These are phyloP conservation scores for Chloris gayana DNA, from an alignment of 176 grass and related monocot species.

Conservation along the genomic window DNA sequence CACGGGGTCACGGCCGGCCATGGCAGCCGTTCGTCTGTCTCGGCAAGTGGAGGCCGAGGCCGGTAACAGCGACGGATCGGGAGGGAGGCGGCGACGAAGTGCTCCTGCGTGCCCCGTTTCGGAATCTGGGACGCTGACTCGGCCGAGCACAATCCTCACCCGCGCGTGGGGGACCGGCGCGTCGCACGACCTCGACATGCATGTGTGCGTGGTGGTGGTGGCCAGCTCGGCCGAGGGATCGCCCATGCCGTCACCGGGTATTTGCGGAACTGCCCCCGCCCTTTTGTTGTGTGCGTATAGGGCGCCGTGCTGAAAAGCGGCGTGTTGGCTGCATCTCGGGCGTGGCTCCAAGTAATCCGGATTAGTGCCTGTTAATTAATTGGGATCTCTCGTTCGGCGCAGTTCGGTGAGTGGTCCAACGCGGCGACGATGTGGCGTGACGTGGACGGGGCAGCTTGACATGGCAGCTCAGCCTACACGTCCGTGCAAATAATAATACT, in stretches of 20 bases:
- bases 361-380: background rate
- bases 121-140: conserved; percentile 2
- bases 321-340: background rate
- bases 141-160: background rate
- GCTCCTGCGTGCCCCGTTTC: background rate
- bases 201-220: background rate
- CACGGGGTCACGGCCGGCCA: background rate
- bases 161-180: conserved; percentile 4
- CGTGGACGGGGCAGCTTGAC: background rate
- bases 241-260: conserved; percentile 29
- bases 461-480: background rate
- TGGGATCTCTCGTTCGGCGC: background rate
- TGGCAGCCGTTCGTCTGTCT: background rate
- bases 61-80: background rate
- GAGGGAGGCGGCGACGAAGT: background rate
- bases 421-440: background rate
- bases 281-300: background rate
- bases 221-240: background rate
- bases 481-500: background rate
- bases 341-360: background rate
- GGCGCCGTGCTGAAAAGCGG: background rate
- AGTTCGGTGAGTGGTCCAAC: background rate
- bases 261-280: conserved; percentile 31
- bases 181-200: conserved; percentile 30
- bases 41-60: background rate